phyloP scores from a whole-genome alignment of 2,329 filamentous ascomycete genomes.

The Colletotrichum godetiae region DNA sequence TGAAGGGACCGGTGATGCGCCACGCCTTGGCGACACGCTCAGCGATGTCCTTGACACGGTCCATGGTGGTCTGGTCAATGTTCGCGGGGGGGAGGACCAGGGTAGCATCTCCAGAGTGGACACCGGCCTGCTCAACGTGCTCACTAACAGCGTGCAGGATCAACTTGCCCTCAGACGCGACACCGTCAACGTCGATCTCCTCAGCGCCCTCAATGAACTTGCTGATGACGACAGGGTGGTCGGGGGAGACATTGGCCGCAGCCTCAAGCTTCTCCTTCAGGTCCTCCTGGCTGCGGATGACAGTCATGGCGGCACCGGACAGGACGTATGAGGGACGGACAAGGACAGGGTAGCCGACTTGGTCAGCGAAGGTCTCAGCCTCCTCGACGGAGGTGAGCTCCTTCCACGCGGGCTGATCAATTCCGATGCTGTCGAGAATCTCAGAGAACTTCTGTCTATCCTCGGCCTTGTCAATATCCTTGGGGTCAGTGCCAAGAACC shows the following conservation, averaged over 20 bases:
- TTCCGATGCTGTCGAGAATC: slow-evolving; percentile 94
- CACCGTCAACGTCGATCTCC: slow-evolving; percentile 96
- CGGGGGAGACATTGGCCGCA: slow-evolving; percentile 89
- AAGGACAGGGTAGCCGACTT: slow-evolving; percentile 92
- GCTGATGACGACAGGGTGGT: slow-evolving; percentile 97
- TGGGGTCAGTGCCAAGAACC: slow-evolving; percentile 90
- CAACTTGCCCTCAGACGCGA: slow-evolving; percentile 86
- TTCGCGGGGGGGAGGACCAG: slow-evolving; percentile 88
- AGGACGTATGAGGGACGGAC: slow-evolving; percentile 96
- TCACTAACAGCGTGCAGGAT: slow-evolving; percentile 93
- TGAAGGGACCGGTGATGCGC: slow-evolving; percentile 98
- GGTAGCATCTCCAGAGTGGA: slow-evolving; percentile 97
- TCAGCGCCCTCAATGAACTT: slow-evolving; percentile 98
- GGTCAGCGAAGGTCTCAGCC: slow-evolving; percentile 86
- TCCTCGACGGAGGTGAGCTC: slow-evolving; percentile 91
- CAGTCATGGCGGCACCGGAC: slow-evolving; percentile 98
- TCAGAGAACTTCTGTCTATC: slow-evolving; percentile 98
- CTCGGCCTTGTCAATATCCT: slow-evolving; percentile 97
- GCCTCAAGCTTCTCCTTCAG: slow-evolving; percentile 95
- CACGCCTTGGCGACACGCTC: slow-evolving; percentile 96
- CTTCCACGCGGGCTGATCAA: slow-evolving; percentile 98
- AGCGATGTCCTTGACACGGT: slow-evolving; percentile 93
- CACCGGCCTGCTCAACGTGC: slow-evolving; percentile 96
- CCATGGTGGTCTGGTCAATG: slow-evolving; percentile 82
- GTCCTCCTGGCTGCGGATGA: slow-evolving; percentile 88